Evolutionary conservation across 129 eudicot genomes (phyloP), one percentile per base, ranked within the genome.

Genomic region (Flaveria trinervia): DNA sequence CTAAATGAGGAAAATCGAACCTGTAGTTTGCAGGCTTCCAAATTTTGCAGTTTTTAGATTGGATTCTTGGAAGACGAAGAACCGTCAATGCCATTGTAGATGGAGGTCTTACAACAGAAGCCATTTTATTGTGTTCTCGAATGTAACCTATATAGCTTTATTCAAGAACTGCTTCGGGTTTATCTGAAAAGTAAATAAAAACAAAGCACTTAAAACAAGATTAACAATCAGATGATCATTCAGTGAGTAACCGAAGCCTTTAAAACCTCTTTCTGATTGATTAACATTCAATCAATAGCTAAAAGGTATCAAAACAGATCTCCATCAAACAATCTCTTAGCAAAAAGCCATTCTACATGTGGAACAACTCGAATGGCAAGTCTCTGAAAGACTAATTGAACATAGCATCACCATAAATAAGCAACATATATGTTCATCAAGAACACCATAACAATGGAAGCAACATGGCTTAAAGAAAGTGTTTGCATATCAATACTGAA

Each of bases 71-170:
- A 25, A 80, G 75, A 73, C 83, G 65, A 25, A 80, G 75, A 73
- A 67, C 61, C 69, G 80, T 43, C n/a, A 72, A 59, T 39, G 81
- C 66, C 57, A 80, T 56, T 48, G 81, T 82, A 70, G 89, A 86
- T 46, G 86, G 87, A 77, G 79, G 74, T 1, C 50, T 84, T 44
- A 79, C 50, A 28, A 80, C 50, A 16, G 86, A 84, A 62, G 84
- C 85, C 98, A 90, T 92, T 76, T 26, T 43, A 64, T 50, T 55
- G 49, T 46, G 71, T 61, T 45, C 55, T 59, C 10, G 45, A 36
- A 64, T 36, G 79, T 64, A 46, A 70, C 13, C 50, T 55, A 13
- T 14, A 44, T 23, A 39, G 36, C 45, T 28, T 57, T 46, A 60
- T 44, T 44, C 23, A 33, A 79, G 71, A 70, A 57, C 30, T 56